phyloP scores from a whole-genome alignment of 2,329 filamentous ascomycete species.

The Penicillium sp. region DNA sequence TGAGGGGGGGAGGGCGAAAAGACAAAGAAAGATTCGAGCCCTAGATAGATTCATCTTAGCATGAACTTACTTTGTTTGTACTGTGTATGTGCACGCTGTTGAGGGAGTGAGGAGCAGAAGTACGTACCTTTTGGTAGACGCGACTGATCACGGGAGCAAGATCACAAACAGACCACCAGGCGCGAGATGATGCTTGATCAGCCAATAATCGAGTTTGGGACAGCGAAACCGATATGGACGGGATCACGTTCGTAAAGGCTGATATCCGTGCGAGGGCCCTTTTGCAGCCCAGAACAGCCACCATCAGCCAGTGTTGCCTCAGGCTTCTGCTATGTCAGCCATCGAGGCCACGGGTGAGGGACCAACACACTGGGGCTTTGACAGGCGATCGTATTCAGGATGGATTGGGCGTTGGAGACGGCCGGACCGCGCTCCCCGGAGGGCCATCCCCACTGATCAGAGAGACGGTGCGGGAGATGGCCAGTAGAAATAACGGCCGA shows the following conservation, averaged over 20 bases:
- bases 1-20: background rate
- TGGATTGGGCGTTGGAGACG: conserved; percentile 23
- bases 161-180: conserved; percentile 18
- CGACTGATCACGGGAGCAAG: conserved; percentile 17
- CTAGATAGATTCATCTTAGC: conserved; percentile 4
- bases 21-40: background rate
- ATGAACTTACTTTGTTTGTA: conserved; percentile 4
- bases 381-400: conserved; percentile 23
- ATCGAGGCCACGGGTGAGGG: background rate
- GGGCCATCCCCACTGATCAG: conserved; percentile 17
- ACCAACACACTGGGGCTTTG: conserved; percentile 10
- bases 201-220: conserved; percentile 23
- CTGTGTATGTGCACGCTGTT: background rate
- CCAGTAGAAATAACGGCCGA: background rate
- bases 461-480: background rate
- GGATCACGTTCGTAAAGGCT: background rate
- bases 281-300: conserved; percentile 14
- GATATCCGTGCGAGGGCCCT: background rate
- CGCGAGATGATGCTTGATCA: conserved; percentile 15
- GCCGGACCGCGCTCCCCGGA: conserved; percentile 27
- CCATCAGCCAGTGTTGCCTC: conserved; percentile 13
- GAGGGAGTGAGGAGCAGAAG: background rate
- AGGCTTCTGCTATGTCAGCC: background rate
- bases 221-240: background rate
- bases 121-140: conserved; percentile 11